phyloP scores from a whole-genome alignment of 345 rosid species.

The Populus nigra region DNA sequence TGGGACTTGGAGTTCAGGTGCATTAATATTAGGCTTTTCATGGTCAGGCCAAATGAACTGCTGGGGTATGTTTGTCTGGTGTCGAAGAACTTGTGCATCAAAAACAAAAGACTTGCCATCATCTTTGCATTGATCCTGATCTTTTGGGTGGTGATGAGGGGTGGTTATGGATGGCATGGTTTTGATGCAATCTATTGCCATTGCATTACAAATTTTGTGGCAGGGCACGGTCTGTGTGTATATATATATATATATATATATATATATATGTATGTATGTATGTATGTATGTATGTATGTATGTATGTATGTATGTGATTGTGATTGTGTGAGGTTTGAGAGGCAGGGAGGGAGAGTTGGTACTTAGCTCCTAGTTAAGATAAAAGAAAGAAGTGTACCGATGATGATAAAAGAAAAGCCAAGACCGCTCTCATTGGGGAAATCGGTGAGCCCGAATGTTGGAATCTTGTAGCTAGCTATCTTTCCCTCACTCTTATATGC shows the following conservation, averaged over 20 bases:
- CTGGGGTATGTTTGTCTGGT: constrained; percentile 53
- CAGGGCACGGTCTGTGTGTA: neutral
- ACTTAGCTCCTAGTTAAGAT: neutral
- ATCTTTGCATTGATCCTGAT: constrained; percentile 22
- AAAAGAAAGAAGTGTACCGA: constrained; percentile 13
- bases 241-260: neutral
- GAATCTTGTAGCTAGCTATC: constrained; percentile 45
- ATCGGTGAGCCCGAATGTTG: constrained; percentile 40
- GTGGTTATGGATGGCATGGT: constrained; percentile 23
- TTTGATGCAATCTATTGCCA: constrained; percentile 31
- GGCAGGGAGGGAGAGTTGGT: constrained; percentile 15
- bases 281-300: neutral
- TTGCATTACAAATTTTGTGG: constrained; percentile 17
- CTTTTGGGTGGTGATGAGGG: constrained; percentile 21
- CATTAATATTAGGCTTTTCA: constrained; percentile 54
- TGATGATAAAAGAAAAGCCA: constrained; percentile 51
- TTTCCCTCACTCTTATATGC: neutral
- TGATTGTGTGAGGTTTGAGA: neutral
- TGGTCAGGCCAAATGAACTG: constrained; percentile 92
- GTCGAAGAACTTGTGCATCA: constrained; percentile 59
- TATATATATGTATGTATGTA: neutral
- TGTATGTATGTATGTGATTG: neutral
- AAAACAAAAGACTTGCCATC: constrained; percentile 38
- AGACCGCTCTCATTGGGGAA: constrained; percentile 43
- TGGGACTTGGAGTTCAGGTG: constrained; percentile 69